Base-by-base conservation (phyloP, 2,329 filamentous ascomycete genomes). In the Botrytis cinerea region DNA sequence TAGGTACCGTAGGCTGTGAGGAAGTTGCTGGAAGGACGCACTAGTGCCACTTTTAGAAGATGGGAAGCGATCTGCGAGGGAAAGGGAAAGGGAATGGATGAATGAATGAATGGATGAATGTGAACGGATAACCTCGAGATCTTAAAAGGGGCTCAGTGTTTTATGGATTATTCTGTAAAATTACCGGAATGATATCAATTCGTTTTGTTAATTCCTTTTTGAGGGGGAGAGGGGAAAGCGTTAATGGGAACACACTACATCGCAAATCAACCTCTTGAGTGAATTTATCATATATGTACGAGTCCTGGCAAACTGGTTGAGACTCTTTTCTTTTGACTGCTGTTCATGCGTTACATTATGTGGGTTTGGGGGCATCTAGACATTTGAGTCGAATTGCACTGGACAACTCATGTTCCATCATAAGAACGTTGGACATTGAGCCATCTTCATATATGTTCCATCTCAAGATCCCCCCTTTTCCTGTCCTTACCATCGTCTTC, bases 31-130 rank as follows among this genome's bases (percentile, higher is more conserved):
- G 70, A 71, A 71, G 59, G 70, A 64, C 60, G 45, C 70, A 71
- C 70, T 71, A 71, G 70, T 64, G 70, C 70, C 70, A 71, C 70
- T 71, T 71, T 71, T 62, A 70, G 68, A 61, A 69, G 60, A 46
- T 72, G 46, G 71, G 48, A 72, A 72, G 71, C 63, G 71, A 69
- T 72, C 40, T 70, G 68, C 51, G 63, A 60, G 38, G 48, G 40
- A 51, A 66, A 32, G 32, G 35, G 48, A 32, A 48, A 66, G 38
- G 57, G 40, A 60, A 51, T 62, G 54, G 45, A 40, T 32, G 32
- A 32, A 32, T 32, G 32, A 32, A 32, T 35, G 35, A 35, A 35
- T 48, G 54, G 28, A 48, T 12, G 54, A n/a, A n/a, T n/a, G 43
- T 61, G 51, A 70, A 59, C 48, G 45, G 46, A 62, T 32, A 63